Conservation (phyloP, 2,329 filamentous ascomycete species). For the Fusarium brachygibbosum region DNA sequence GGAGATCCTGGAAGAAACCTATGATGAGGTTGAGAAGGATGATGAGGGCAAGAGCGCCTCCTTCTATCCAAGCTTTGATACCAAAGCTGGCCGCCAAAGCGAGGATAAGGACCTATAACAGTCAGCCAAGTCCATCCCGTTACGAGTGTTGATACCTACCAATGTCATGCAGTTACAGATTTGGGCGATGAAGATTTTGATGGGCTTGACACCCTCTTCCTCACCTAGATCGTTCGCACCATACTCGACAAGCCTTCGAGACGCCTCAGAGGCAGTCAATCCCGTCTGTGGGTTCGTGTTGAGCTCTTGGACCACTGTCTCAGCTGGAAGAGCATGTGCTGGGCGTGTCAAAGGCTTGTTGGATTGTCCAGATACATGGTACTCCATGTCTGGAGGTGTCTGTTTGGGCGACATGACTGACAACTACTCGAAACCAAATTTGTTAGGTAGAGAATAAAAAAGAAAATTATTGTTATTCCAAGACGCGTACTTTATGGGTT, state of each 20-base stretch:
- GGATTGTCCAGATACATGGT: slow-evolving; percentile 57
- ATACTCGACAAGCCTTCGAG: slow-evolving; percentile 66
- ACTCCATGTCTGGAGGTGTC: slow-evolving; percentile 7
- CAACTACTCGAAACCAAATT: neutral
- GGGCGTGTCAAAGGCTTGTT: slow-evolving; percentile 69
- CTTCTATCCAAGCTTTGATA: slow-evolving; percentile 71
- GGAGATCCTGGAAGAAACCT: slow-evolving; percentile 60
- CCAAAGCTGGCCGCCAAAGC: slow-evolving; percentile 69
- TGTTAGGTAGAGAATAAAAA: neutral
- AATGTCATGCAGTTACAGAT: slow-evolving; percentile 78
- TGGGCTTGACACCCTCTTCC: slow-evolving; percentile 68
- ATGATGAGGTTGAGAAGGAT: slow-evolving; percentile 71
- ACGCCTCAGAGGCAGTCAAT: slow-evolving; percentile 67
- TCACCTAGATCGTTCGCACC: slow-evolving; percentile 75
- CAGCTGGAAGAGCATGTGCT: slow-evolving; percentile 71
- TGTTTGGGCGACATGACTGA: slow-evolving; percentile 9
- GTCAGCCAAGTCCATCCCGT: neutral
- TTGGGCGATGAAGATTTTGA: slow-evolving; percentile 74
- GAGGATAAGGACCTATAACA: slow-evolving; percentile 62
- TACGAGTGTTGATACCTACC: slow-evolving; percentile 53
- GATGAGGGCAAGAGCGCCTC: slow-evolving; percentile 68
- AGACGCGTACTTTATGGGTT: neutral
- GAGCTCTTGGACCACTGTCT: slow-evolving; percentile 67
- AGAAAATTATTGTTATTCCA: too few species aligned
- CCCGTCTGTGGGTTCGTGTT: slow-evolving; percentile 69